Conservation (phyloP, 805 yeast genomes). For the Cyberlindnera veronae region DNA sequence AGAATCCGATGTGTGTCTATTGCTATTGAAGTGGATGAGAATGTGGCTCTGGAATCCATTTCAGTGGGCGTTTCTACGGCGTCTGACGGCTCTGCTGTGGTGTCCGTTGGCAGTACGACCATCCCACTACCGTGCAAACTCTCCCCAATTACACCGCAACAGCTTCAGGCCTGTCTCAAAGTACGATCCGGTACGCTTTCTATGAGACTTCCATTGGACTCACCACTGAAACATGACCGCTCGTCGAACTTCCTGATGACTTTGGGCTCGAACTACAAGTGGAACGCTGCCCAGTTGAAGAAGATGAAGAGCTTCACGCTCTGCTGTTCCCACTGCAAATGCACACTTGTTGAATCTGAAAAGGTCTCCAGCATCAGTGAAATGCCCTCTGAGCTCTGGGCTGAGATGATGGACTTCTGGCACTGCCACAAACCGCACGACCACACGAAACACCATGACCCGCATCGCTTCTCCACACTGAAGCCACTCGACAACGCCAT, state of each 20-base stretch:
- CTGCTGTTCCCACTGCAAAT: conserved; percentile 32
- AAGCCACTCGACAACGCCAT: conserved; percentile 41
- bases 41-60: neutral
- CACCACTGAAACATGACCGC: conserved; percentile 6
- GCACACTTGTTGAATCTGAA: conserved; percentile 30
- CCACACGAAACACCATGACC: conserved; percentile 8
- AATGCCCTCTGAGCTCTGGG: conserved; percentile 92
- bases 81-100: neutral
- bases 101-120: neutral
- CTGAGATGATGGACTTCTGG: conserved; percentile 96
- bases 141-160: neutral
- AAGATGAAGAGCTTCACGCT: conserved; percentile 29
- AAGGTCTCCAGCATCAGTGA: conserved; percentile 40
- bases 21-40: conserved; percentile 9
- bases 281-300: conserved; percentile 43
- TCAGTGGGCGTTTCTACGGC: neutral
- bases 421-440: conserved; percentile 82
- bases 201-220: conserved; percentile 15
- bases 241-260: conserved; percentile 24
- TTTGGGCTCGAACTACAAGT: conserved; percentile 27
- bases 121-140: conserved; percentile 1
- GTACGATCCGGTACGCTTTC: conserved; percentile 5
- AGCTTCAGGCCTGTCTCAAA: conserved; percentile 6
- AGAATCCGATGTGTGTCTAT: conserved; percentile 16
- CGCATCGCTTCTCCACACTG: conserved; percentile 35